Percentiles rank a stretch among this genome's conserved stretches.
Evolutionary conservation across 2,329 filamentous ascomycete species (phyloP).

Genomic region (Penicillium freii): DNA sequence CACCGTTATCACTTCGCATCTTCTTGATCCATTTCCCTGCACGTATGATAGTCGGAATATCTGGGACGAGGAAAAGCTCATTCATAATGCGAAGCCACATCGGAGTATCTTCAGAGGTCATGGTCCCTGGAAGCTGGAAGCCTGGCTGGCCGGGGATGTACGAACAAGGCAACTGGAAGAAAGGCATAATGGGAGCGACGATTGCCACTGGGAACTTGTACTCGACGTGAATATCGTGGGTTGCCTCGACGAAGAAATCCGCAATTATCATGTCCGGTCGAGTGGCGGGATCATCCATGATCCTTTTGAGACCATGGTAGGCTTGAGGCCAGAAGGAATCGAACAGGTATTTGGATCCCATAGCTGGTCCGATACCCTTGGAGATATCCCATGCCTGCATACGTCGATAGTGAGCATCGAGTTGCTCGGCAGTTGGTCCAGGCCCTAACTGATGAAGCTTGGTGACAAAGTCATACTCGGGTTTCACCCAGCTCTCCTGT

Average conservation of each 20-base stretch:
- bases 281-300: neutral
- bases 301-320: neutral
- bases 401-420: neutral
- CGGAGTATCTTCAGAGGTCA: neutral
- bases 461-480: neutral
- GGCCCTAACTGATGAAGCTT: neutral
- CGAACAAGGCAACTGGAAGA: neutral
- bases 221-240: neutral
- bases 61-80: neutral
- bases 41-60: neutral
- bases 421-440: neutral
- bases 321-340: neutral
- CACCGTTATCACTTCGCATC: neutral
- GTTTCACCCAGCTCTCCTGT: neutral
- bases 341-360: neutral
- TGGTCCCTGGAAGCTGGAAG: neutral
- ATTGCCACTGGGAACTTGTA: neutral
- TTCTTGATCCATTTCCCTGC: neutral
- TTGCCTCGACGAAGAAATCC: neutral
- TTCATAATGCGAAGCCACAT: neutral
- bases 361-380: neutral
- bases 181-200: neutral
- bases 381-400: neutral
- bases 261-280: neutral
- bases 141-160: neutral